These are phyloP conservation scores for Malus hybrid DNA, from an alignment of 331 rosid genomes.

Conservation along the genomic window DNA sequence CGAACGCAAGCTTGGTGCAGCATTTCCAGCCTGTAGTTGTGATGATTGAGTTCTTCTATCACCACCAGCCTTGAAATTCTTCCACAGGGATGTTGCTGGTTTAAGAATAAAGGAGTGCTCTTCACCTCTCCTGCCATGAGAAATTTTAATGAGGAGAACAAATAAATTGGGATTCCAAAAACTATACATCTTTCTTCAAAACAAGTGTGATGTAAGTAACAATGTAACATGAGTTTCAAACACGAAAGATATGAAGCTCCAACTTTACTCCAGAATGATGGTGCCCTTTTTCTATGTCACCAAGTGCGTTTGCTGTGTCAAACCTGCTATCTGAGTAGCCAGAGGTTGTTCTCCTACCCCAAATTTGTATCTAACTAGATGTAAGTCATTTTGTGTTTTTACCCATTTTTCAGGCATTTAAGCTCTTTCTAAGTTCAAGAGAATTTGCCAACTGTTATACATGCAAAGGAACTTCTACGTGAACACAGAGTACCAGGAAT, in stretches of 20 bases:
- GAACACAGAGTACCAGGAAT: background rate
- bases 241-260: background rate
- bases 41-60: conserved; percentile 49
- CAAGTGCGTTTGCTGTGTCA: background rate
- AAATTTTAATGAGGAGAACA: conserved; percentile 26
- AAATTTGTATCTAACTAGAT: background rate
- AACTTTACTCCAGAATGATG: background rate
- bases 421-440: background rate
- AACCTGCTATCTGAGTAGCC: background rate
- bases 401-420: background rate
- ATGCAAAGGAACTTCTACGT: background rate
- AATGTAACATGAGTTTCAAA: background rate
- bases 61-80: conserved; percentile 38
- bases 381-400: background rate
- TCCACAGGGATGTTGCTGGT: conserved; percentile 58
- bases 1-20: conserved; percentile 32
- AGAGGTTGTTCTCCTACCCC: background rate
- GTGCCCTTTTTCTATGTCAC: background rate
- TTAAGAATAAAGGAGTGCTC: conserved; percentile 92
- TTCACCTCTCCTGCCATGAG: conserved; percentile 76
- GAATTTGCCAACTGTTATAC: background rate
- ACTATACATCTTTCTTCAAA: background rate
- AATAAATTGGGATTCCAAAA: conserved; percentile 3
- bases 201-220: background rate
- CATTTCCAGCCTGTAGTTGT: conserved; percentile 35